These are phyloP conservation scores for Purpureocillium takamizusanense DNA, from an alignment of 2,329 filamentous ascomycete species.

Conservation along the genomic window DNA sequence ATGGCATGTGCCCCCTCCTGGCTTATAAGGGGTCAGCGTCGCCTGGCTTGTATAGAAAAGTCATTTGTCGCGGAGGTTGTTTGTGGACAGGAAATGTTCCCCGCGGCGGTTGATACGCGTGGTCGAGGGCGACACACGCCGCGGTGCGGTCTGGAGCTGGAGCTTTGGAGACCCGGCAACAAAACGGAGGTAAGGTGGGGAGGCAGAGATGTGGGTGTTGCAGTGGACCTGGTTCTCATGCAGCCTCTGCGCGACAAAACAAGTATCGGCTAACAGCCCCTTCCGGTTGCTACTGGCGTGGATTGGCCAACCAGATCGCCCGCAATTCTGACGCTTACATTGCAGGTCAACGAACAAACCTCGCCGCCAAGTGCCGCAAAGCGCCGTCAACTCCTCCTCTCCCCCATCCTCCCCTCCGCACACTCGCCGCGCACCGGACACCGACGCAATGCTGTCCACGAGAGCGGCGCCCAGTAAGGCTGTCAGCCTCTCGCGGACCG, in stretches of 20 bases:
- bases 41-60: too few species aligned
- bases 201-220: too few species aligned
- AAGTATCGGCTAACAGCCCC: conserved; percentile 19
- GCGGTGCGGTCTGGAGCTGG: too few species aligned
- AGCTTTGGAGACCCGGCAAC: too few species aligned
- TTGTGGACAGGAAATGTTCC: too few species aligned
- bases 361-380: conserved; percentile 25
- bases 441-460: conserved; percentile 34
- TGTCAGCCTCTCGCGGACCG: conserved; percentile 31
- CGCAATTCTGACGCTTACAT: conserved; percentile 28
- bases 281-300: conserved; percentile 17
- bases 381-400: conserved; percentile 13
- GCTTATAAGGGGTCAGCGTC: too few species aligned
- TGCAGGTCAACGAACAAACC: conserved; percentile 14
- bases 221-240: too few species aligned
- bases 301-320: conserved; percentile 32
- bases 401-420: conserved; percentile 13
- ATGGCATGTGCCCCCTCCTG: neutral
- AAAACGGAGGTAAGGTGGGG: too few species aligned
- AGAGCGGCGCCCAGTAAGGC: conserved; percentile 30
- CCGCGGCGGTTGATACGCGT: too few species aligned
- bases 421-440: conserved; percentile 15
- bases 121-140: too few species aligned
- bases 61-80: too few species aligned
- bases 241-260: neutral